Conservation (phyloP, 2,329 filamentous ascomycete species). For the Basipetospora chlamydospora region DNA sequence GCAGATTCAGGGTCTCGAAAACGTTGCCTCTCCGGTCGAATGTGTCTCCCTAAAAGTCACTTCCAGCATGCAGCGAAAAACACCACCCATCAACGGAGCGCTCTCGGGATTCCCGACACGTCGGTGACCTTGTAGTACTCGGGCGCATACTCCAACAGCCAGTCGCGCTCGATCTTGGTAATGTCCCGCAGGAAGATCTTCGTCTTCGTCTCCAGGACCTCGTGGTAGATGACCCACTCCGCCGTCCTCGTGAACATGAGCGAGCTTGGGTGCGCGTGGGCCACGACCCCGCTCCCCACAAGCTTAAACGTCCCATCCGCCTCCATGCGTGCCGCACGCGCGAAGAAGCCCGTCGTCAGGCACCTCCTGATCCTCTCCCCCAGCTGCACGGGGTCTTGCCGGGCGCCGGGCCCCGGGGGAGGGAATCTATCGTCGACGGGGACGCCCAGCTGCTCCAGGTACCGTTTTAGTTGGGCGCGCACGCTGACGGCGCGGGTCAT, state of each 20-base stretch:
- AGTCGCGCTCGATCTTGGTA: conserved; percentile 86
- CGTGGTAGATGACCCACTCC: conserved; percentile 92
- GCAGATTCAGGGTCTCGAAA: too few species aligned
- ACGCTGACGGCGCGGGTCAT: conserved; percentile 75
- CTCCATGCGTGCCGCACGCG: conserved; percentile 87
- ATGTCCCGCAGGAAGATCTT: conserved; percentile 88
- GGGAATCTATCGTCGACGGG: conserved; percentile 52
- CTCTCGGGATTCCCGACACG: too few species aligned
- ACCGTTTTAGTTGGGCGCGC: conserved; percentile 70
- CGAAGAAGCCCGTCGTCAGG: conserved; percentile 81
- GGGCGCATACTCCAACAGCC: conserved; percentile 78
- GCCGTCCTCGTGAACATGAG: conserved; percentile 94
- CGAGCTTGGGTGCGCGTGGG: conserved; percentile 83
- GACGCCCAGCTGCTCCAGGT: conserved; percentile 74
- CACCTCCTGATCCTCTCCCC: conserved; percentile 70
- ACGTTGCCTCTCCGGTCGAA: too few species aligned
- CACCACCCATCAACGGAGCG: too few species aligned
- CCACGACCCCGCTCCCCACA: conserved; percentile 60
- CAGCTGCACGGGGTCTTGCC: conserved; percentile 18
- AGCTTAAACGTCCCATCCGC: conserved; percentile 80
- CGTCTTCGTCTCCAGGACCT: conserved; percentile 74
- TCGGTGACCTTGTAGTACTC: conserved; percentile 55
- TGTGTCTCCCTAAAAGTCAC: too few species aligned
- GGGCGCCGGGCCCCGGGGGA: conserved; percentile 23
- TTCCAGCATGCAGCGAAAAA: too few species aligned